Conservation (phyloP, 2,329 filamentous ascomycete species). For the Cladosporium oxysporum region DNA sequence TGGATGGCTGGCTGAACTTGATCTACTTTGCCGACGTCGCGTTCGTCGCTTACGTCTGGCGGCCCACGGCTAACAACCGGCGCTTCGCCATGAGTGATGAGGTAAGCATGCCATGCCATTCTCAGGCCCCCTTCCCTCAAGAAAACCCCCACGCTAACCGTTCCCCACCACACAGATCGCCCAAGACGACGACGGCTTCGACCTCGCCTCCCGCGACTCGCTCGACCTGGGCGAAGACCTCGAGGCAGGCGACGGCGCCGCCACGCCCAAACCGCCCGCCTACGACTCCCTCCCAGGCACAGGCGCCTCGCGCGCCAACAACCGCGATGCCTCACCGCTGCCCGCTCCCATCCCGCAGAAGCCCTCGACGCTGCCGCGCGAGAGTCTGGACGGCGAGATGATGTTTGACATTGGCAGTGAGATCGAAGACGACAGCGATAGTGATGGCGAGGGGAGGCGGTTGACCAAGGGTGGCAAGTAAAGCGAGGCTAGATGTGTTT, state of each 20-base stretch:
- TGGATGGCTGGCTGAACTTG: constrained; percentile 95
- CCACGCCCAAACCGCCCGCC: constrained; percentile 36
- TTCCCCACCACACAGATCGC: constrained; percentile 61
- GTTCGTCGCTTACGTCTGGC: constrained; percentile 94
- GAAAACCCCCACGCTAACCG: constrained; percentile 34
- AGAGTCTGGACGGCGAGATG: constrained; percentile 82
- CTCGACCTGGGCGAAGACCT: constrained; percentile 60
- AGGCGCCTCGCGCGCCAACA: constrained; percentile 19
- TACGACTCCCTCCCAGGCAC: constrained; percentile 39
- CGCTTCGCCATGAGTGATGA: constrained; percentile 99
- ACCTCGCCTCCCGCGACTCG: constrained; percentile 83
- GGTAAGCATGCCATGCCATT: constrained; percentile 45
- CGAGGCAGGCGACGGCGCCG: constrained; percentile 33
- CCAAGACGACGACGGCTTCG: constrained; percentile 97
- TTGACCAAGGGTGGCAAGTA: constrained; percentile 9
- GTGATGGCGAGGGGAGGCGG: constrained; percentile 7
- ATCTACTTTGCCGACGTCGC: constrained; percentile 93
- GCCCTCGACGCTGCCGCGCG: constrained; percentile 52
- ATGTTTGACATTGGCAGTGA: constrained; percentile 75
- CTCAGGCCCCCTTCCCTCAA: no score
- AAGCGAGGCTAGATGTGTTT: background rate
- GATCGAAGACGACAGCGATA: constrained; percentile 49
- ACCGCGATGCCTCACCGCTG: constrained; percentile 49
- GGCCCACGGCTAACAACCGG: constrained; percentile 93
- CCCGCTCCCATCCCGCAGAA: constrained; percentile 55